Percentiles rank a stretch among this genome's conserved stretches.
phyloP scores from a whole-genome alignment of 495 filamentous ascomycete genomes.

The Penicillium mononematosum region DNA sequence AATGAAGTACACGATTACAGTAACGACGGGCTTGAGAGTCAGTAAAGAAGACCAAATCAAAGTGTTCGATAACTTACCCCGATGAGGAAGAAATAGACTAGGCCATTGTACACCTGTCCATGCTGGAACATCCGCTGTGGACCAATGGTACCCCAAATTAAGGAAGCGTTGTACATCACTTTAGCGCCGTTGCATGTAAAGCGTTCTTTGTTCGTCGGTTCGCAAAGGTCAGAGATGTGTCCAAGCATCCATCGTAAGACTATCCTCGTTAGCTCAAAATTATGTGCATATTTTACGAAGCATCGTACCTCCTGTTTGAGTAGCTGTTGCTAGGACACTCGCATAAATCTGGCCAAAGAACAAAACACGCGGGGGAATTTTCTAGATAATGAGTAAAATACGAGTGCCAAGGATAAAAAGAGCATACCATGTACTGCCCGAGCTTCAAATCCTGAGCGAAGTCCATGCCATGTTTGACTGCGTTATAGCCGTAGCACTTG shows the following conservation, averaged over 20 bases:
- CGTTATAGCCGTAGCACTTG: constrained; percentile 68
- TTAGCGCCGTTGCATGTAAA: constrained; percentile 55
- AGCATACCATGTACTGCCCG: constrained; percentile 50
- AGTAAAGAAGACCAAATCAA: background rate
- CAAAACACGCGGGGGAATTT: constrained; percentile 50
- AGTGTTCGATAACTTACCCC: constrained; percentile 23
- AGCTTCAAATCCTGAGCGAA: constrained; percentile 50
- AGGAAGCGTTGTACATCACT: constrained; percentile 49
- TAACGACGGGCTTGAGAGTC: constrained; percentile 21
- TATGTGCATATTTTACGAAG: background rate
- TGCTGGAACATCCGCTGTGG: constrained; percentile 42
- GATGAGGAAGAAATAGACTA: constrained; percentile 46
- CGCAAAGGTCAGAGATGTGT: constrained; percentile 45
- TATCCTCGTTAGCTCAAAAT: constrained; percentile 2
- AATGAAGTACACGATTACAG: constrained; percentile 35
- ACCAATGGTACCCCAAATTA: constrained; percentile 47
- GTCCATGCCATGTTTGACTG: constrained; percentile 49
- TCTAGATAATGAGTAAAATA: constrained; percentile 18
- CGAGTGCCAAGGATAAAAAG: background rate
- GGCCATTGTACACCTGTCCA: constrained; percentile 33
- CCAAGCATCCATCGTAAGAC: constrained; percentile 54
- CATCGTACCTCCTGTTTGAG: constrained; percentile 23
- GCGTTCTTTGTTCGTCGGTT: constrained; percentile 31
- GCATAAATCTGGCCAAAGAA: constrained; percentile 53
- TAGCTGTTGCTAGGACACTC: constrained; percentile 44